Evolutionary conservation across 352 stramenopile genomes (phyloP).

Genomic region (Phytophthora kernoviae): DNA sequence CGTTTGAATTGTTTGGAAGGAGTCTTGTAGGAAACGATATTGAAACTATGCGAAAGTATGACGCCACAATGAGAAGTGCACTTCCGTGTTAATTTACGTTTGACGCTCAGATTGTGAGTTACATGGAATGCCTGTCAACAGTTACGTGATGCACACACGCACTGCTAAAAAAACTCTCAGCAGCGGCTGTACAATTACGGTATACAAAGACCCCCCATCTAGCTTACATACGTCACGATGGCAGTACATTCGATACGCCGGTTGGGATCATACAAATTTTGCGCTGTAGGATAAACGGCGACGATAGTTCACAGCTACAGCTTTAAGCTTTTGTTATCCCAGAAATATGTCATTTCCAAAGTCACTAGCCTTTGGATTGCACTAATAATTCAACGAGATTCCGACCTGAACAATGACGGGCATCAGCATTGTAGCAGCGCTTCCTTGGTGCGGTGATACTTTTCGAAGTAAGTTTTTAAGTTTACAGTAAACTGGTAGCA

Average conservation of each 20-base stretch:
- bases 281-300: conserved; percentile 47
- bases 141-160: too few relatives aligned
- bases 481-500: too few relatives aligned
- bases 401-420: conserved; percentile 47
- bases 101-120: conserved; percentile 14
- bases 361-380: too few relatives aligned
- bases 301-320: conserved; percentile 34
- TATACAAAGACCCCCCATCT: too few relatives aligned
- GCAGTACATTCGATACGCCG: conserved; percentile 32
- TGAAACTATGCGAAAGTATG: conserved; percentile 8
- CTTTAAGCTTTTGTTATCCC: too few relatives aligned
- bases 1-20: conserved; percentile 54
- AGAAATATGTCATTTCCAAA: too few relatives aligned
- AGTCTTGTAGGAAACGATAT: conserved; percentile 23
- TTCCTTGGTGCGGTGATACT: conserved; percentile 35
- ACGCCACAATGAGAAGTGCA: conserved; percentile 42
- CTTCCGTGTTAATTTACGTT: conserved; percentile 59
- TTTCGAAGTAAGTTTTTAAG: too few relatives aligned
- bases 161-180: conserved; percentile 6
- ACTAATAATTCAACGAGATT: too few relatives aligned
- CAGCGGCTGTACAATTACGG: neutral
- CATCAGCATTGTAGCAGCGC: conserved; percentile 36
- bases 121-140: conserved; percentile 33
- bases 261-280: conserved; percentile 52
- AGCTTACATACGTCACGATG: conserved; percentile 43